A percentile compares a stretch with the other conserved stretches of the same genome.
Evolutionary conservation across 495 filamentous ascomycete species (phyloP).

Genomic region (Hypoxylon intermedium): DNA sequence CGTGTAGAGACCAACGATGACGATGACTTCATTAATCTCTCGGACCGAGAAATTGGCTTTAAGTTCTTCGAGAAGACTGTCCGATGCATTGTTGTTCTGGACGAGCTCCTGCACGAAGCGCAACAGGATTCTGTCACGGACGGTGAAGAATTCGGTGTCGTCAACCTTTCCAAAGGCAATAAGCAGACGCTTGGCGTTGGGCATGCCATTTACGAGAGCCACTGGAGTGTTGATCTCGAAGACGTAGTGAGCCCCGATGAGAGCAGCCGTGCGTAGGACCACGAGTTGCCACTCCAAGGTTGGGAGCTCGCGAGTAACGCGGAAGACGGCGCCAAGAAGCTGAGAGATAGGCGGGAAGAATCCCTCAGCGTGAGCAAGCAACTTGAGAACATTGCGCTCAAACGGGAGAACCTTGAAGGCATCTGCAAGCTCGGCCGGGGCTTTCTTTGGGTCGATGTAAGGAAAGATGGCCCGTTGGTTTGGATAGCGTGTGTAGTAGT

Average conservation of each 20-base stretch:
- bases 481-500: background rate
- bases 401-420: slow-evolving; percentile 1
- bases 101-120: slow-evolving; percentile 1
- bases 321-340: background rate
- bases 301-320: background rate
- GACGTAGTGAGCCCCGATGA: background rate
- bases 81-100: background rate
- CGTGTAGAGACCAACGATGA: background rate
- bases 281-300: slow-evolving; percentile 1
- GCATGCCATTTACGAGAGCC: slow-evolving; percentile 1
- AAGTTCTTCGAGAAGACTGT: background rate
- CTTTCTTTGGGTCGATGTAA: slow-evolving; percentile 3
- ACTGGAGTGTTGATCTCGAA: slow-evolving; percentile 1
- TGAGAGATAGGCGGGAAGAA: slow-evolving; percentile 1
- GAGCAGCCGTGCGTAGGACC: background rate
- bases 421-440: background rate
- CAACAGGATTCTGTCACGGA: background rate
- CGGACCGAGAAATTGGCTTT: background rate
- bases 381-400: slow-evolving; percentile 1
- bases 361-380: background rate
- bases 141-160: slow-evolving; percentile 5
- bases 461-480: background rate
- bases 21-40: background rate
- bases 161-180: slow-evolving; percentile 2
- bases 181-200: background rate